Conservation (phyloP, 306 rosid species). For the Trichosanthes cucumerina region DNA sequence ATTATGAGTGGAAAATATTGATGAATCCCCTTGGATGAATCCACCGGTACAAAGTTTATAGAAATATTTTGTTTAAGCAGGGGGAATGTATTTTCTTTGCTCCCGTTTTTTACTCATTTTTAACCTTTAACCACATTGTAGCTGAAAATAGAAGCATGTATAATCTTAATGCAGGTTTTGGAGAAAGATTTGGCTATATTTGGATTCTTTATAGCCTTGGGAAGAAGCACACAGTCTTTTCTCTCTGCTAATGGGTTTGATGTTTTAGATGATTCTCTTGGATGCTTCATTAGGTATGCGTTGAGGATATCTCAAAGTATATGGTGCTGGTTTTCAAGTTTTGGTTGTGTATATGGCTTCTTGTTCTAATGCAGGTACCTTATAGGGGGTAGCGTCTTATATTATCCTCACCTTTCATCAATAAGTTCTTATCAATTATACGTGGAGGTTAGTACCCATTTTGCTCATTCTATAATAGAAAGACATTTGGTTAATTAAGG, state of each 20-base stretch:
- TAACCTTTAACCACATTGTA: background rate
- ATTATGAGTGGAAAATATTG: background rate
- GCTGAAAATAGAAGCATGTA: conserved; percentile 19
- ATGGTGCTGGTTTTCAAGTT: conserved; percentile 16
- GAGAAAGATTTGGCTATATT: conserved; percentile 95
- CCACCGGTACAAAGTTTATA: background rate
- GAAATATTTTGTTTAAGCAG: background rate
- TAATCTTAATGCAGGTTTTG: conserved; percentile 57
- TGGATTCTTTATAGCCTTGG: conserved; percentile 97
- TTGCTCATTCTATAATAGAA: background rate
- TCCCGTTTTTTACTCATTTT: background rate
- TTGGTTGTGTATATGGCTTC: conserved; percentile 18
- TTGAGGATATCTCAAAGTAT: conserved; percentile 10
- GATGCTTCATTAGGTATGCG: conserved; percentile 69
- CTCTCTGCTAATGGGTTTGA: conserved; percentile 72
- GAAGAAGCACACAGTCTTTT: conserved; percentile 68
- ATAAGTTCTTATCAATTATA: conserved; percentile 91
- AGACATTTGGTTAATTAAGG: conserved; percentile 16
- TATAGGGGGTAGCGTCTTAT: conserved; percentile 88
- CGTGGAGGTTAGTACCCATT: conserved; percentile 71
- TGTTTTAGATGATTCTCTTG: conserved; percentile 53
- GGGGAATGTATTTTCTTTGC: background rate
- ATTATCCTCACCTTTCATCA: conserved; percentile 93
- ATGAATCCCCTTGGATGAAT: background rate
- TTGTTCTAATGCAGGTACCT: conserved; percentile 55